Evolutionary conservation across 2,329 filamentous ascomycete genomes (phyloP).

Genomic region (Botrytis fragariae): DNA sequence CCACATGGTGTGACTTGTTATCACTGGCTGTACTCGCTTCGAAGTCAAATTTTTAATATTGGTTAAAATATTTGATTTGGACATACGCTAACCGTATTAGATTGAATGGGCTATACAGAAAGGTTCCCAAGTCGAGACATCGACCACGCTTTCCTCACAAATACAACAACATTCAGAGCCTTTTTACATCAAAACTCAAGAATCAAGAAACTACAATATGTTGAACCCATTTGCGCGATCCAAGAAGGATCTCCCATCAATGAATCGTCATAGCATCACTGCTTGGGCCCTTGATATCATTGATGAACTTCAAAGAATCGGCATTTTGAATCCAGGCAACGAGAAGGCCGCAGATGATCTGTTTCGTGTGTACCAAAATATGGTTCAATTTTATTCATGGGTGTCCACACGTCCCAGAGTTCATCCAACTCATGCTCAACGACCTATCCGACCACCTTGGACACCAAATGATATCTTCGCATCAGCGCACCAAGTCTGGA

Average conservation of each 20-base stretch:
- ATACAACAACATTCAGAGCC: neutral
- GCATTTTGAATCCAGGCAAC: neutral
- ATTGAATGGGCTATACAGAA: neutral
- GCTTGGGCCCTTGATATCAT: constrained; percentile 3
- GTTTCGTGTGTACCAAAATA: neutral
- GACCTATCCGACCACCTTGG: too few relatives aligned
- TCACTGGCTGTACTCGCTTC: neutral
- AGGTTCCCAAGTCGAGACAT: neutral
- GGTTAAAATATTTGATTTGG: neutral
- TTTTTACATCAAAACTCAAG: neutral
- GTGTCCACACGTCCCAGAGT: neutral
- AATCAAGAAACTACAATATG: neutral
- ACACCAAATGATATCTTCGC: neutral
- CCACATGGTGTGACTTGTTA: neutral
- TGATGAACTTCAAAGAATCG: neutral
- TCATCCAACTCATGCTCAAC: neutral
- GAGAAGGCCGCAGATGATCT: neutral
- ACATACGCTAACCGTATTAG: too few relatives aligned
- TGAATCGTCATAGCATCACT: constrained; percentile 1
- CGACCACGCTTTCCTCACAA: neutral
- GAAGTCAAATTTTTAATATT: neutral
- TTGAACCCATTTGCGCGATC: neutral
- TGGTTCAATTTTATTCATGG: neutral
- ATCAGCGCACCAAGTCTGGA: neutral
- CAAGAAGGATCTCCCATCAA: neutral